A percentile compares a stretch with the other conserved stretches of the same genome.
Conservation (phyloP, 169 alveolate species). For the Cryptosporidium meleagridis region DNA sequence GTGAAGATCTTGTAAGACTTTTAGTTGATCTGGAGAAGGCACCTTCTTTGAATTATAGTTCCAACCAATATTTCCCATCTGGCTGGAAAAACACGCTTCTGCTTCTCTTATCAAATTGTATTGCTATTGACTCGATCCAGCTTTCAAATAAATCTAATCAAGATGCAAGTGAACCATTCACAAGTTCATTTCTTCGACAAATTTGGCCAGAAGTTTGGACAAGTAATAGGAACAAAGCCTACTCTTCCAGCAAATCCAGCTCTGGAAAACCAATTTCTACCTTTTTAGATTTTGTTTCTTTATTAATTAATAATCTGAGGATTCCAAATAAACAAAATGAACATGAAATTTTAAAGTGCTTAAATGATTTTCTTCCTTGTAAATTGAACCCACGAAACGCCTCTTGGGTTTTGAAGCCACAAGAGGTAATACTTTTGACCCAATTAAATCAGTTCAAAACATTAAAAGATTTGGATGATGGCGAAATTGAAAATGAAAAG, state of each 20-base stretch:
- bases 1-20: constrained; percentile 50
- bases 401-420: constrained; percentile 54
- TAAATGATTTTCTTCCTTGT: constrained; percentile 18
- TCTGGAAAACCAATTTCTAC: background rate
- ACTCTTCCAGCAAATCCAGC: background rate
- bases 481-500: background rate
- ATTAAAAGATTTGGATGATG: background rate
- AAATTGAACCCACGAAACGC: background rate
- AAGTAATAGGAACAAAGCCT: background rate
- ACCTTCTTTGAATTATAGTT: background rate
- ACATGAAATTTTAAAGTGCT: background rate
- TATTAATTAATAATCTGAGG: constrained; percentile 32
- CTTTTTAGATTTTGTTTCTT: constrained; percentile 33
- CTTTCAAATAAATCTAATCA: background rate
- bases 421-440: background rate
- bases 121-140: constrained; percentile 47
- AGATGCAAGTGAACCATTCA: constrained; percentile 1
- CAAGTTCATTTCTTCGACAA: constrained; percentile 41
- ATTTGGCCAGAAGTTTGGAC: constrained; percentile 72
- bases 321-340: background rate
- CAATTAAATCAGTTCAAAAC: constrained; percentile 2
- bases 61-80: constrained; percentile 12
- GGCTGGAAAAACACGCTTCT: constrained; percentile 63
- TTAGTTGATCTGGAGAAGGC: constrained; percentile 31
- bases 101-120: constrained; percentile 50